A percentile compares a stretch with the other conserved stretches of the same genome.
Conservation (phyloP, 805 yeast genomes). For the Kazachstania africana region DNA sequence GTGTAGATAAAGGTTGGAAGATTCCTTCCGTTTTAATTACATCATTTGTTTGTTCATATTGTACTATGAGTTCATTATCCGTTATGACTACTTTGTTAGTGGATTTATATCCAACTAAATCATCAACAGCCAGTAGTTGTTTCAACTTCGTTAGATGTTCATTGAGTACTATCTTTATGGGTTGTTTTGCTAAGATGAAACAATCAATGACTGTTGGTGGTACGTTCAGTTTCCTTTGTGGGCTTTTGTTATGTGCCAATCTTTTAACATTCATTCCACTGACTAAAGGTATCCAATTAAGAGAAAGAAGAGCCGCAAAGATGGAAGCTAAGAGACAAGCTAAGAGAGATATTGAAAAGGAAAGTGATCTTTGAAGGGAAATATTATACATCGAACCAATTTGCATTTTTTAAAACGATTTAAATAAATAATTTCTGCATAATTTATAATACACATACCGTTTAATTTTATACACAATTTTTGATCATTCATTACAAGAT, state of each 20-base stretch:
- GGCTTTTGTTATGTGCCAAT: slow-evolving; percentile 28
- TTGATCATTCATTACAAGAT: too few species aligned
- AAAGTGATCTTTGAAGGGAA: neutral
- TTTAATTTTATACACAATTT: too few species aligned
- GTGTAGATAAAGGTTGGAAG: slow-evolving; percentile 37
- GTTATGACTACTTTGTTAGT: slow-evolving; percentile 54
- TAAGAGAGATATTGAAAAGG: neutral
- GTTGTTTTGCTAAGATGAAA: slow-evolving; percentile 54
- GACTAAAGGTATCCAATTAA: slow-evolving; percentile 29
- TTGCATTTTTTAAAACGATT: neutral
- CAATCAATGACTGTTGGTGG: slow-evolving; percentile 56
- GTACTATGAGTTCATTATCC: slow-evolving; percentile 45
- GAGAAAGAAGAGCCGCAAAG: slow-evolving; percentile 12
- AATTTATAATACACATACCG: too few species aligned
- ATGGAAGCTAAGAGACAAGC: slow-evolving; percentile 7
- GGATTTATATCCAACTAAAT: slow-evolving; percentile 56
- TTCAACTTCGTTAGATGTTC: slow-evolving; percentile 63
- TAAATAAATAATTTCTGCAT: too few species aligned
- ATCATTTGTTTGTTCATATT: slow-evolving; percentile 44
- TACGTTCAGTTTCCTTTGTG: slow-evolving; percentile 57
- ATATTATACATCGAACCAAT: neutral
- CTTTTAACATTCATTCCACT: slow-evolving; percentile 25
- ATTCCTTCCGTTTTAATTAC: slow-evolving; percentile 46
- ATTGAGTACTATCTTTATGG: slow-evolving; percentile 56
- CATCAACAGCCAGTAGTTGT: slow-evolving; percentile 65